phyloP scores from a whole-genome alignment of 192 early-diverging fungal species.

The Phycomyces blakesleeanus region DNA sequence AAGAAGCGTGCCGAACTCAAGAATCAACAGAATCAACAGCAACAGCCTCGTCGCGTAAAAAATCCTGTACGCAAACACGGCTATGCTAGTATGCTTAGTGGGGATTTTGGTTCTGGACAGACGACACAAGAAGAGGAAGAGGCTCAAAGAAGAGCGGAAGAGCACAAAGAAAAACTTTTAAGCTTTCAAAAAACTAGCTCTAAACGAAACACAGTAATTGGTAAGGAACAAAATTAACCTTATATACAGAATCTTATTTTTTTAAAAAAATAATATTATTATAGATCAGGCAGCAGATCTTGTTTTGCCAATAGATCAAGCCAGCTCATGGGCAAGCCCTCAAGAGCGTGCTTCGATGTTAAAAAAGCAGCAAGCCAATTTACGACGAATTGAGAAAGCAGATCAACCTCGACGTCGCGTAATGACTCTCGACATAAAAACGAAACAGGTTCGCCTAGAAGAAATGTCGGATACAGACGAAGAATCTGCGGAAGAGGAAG shows the following conservation, averaged over 20 bases:
- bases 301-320: constrained; percentile 48
- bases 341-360: constrained; percentile 40
- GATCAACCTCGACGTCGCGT: constrained; percentile 41
- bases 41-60: constrained; percentile 20
- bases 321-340: constrained; percentile 45
- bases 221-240: constrained; percentile 41
- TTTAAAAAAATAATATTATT: constrained; percentile 34
- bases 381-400: constrained; percentile 35
- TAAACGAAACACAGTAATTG: constrained; percentile 4
- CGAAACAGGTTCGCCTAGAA: constrained; percentile 41
- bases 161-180: background rate
- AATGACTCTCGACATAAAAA: constrained; percentile 47
- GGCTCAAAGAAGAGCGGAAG: constrained; percentile 14
- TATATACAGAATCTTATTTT: constrained; percentile 50
- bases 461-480: constrained; percentile 20
- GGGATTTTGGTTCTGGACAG: constrained; percentile 33
- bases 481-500: constrained; percentile 32
- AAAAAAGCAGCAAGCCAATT: constrained; percentile 44
- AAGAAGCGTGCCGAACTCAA: constrained; percentile 39
- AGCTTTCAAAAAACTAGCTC: no score
- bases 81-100: constrained; percentile 47
- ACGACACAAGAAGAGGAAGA: constrained; percentile 20
- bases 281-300: constrained; percentile 55
- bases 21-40: constrained; percentile 32
- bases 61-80: constrained; percentile 23